These are phyloP conservation scores for Aegilops tauschii DNA, from an alignment of 176 grass and related monocot species.

Conservation along the genomic window DNA sequence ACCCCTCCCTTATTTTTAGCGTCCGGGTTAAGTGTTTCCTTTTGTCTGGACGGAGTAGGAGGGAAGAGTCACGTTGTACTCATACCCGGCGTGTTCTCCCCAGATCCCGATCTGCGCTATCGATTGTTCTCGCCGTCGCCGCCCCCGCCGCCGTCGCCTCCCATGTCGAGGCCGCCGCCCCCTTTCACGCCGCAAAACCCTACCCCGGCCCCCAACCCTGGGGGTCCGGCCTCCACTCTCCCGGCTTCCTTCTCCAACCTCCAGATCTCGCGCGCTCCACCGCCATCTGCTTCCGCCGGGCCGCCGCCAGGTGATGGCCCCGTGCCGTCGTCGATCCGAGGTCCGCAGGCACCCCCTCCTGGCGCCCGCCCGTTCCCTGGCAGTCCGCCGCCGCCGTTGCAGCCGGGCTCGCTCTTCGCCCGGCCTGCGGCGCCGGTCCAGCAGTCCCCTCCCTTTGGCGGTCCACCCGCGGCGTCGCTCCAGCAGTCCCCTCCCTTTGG, in stretches of 20 bases:
- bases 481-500: constrained; percentile 33
- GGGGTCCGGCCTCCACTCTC: not conserved
- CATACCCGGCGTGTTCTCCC: not conserved
- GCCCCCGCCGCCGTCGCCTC: not conserved
- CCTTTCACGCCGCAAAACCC: constrained; percentile 26
- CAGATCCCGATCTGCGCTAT: constrained; percentile 52
- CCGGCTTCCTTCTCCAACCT: constrained; percentile 28
- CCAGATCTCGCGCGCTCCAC: constrained; percentile 34
- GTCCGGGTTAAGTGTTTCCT: not conserved
- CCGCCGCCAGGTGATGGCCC: constrained; percentile 16
- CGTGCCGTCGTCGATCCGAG: constrained; percentile 2
- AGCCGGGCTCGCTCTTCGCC: not conserved
- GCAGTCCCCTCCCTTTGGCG: constrained; percentile 20
- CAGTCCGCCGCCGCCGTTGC: constrained; percentile 10
- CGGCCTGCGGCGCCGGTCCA: not conserved
- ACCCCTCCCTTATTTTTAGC: not conserved
- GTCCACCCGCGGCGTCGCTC: not conserved
- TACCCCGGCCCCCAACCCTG: not conserved
- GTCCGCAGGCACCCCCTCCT: constrained; percentile 16
- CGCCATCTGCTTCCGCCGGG: constrained; percentile 8
- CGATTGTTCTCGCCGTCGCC: not conserved
- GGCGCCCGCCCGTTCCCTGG: constrained; percentile 32
- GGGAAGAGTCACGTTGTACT: not conserved
- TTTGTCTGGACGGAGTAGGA: not conserved
- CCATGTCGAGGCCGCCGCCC: constrained; percentile 21